phyloP scores from a whole-genome alignment of 441 rosid genomes.

The Populus tomentosa region DNA sequence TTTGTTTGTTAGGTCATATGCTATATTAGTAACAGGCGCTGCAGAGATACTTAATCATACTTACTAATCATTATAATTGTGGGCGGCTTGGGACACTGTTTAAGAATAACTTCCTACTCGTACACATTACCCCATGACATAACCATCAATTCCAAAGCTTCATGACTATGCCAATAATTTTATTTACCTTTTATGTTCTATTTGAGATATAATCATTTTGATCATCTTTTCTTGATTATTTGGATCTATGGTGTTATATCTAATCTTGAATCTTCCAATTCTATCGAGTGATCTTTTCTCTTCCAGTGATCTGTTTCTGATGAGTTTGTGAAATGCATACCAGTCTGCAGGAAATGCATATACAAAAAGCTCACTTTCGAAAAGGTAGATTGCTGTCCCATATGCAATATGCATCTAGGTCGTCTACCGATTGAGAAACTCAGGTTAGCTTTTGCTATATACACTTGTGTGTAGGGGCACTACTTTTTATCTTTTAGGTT shows the following conservation, averaged over 20 bases:
- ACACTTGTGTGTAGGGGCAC: background rate
- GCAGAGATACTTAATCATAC: background rate
- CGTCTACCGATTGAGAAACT: conserved; percentile 60
- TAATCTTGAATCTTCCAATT: background rate
- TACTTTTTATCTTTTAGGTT: background rate
- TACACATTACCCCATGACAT: background rate
- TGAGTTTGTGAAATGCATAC: conserved; percentile 17
- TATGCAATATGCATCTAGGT: conserved; percentile 64
- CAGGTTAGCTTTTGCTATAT: conserved; percentile 29
- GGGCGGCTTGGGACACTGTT: background rate
- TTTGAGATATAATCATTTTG: background rate
- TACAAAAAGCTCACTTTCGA: conserved; percentile 61
- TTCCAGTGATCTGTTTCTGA: conserved; percentile 7
- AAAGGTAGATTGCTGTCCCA: conserved; percentile 62
- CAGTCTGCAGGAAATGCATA: conserved; percentile 80
- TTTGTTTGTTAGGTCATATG: background rate
- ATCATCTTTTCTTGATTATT: background rate
- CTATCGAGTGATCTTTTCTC: background rate
- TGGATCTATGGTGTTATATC: background rate
- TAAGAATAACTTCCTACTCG: background rate
- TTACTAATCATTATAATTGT: background rate
- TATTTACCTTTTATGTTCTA: background rate
- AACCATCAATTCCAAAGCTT: background rate
- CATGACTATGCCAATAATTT: background rate
- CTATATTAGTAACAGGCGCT: background rate